These are phyloP conservation scores for Cucumis sativus DNA, from an alignment of 306 rosid species.

Conservation along the genomic window DNA sequence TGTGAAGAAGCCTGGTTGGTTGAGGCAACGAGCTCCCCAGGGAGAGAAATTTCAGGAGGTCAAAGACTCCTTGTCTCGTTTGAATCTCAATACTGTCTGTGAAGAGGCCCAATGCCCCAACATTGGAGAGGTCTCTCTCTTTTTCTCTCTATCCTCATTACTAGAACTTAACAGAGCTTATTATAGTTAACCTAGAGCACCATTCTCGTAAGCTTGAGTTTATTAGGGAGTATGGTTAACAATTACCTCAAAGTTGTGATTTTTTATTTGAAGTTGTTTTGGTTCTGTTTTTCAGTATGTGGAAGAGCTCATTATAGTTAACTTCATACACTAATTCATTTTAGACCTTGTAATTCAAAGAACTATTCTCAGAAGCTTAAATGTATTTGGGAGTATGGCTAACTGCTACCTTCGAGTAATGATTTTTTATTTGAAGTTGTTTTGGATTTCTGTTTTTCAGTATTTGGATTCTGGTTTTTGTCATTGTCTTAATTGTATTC, in stretches of 20 bases:
- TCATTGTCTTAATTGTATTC: neutral
- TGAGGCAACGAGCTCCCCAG: slow-evolving; percentile 80
- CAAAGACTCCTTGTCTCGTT: slow-evolving; percentile 48
- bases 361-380: neutral
- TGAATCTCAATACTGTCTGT: slow-evolving; percentile 82
- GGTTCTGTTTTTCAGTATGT: too few relatives aligned
- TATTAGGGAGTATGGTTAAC: too few relatives aligned
- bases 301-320: neutral
- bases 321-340: neutral
- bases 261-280: too few relatives aligned
- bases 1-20: slow-evolving; percentile 70
- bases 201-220: too few relatives aligned
- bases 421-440: neutral
- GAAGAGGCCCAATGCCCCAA: slow-evolving; percentile 97
- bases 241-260: too few relatives aligned
- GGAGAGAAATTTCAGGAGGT: slow-evolving; percentile 50
- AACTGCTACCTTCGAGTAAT: neutral
- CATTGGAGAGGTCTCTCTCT: slow-evolving; percentile 55
- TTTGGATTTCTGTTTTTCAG: neutral
- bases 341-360: neutral
- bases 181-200: too few relatives aligned
- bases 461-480: neutral
- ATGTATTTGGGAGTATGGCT: neutral
- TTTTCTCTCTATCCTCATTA: neutral
- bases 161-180: neutral